These are phyloP conservation scores for Glebionis coronaria DNA, from an alignment of 129 eudicot genomes.

Conservation along the genomic window DNA sequence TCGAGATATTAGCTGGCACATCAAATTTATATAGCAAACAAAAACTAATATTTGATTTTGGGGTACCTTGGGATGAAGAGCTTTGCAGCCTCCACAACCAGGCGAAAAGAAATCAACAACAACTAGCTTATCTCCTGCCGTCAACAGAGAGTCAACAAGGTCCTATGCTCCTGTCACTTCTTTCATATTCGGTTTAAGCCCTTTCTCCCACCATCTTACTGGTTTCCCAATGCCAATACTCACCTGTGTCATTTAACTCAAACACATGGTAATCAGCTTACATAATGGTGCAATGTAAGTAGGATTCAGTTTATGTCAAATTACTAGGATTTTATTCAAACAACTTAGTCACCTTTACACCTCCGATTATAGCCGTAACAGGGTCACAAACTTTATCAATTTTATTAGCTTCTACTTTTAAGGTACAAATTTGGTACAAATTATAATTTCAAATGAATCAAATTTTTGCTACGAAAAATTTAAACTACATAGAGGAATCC, in stretches of 20 bases:
- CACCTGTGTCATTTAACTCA: slow-evolving; percentile 29
- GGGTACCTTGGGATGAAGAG: slow-evolving; percentile 82
- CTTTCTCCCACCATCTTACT: slow-evolving; percentile 78
- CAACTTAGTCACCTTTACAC: no score
- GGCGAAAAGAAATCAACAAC: slow-evolving; percentile 74
- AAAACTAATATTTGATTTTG: neutral
- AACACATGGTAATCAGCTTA: neutral
- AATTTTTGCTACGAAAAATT: no score
- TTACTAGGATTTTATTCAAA: no score
- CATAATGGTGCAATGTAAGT: no score
- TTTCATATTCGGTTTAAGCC: slow-evolving; percentile 59
- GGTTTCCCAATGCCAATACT: slow-evolving; percentile 49
- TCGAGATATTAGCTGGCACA: neutral
- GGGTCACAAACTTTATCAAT: no score
- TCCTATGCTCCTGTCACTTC: slow-evolving; percentile 58
- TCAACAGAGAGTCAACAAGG: slow-evolving; percentile 53
- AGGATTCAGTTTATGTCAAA: no score
- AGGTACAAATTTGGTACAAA: no score
- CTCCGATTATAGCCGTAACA: no score
- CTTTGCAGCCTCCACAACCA: slow-evolving; percentile 91
- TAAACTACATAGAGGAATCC: no score
- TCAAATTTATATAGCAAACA: neutral
- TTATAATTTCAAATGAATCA: no score
- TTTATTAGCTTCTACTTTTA: no score
- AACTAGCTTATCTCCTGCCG: slow-evolving; percentile 62